Conservation (phyloP, 768 basidiomycete genomes). For the Xerocomellus chrysenteron region DNA sequence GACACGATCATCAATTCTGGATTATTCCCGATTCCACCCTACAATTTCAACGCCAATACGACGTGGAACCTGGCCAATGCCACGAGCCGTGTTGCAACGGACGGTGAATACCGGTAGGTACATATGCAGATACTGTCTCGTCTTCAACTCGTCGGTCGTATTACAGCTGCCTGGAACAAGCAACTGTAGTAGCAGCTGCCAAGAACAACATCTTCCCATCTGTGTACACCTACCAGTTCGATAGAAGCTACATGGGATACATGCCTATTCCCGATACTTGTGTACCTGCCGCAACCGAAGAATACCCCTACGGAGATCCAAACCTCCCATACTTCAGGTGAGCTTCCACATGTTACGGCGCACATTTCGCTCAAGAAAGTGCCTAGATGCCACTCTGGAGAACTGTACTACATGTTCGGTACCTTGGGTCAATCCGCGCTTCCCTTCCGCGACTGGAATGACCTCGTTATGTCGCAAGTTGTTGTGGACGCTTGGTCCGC, state of each 20-base stretch:
- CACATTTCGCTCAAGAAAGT: background rate
- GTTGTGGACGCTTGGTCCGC: conserved; percentile 45
- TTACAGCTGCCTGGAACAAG: conserved; percentile 40
- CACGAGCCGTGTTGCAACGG: conserved; percentile 7
- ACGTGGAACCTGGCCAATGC: conserved; percentile 5
- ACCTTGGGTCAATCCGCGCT: conserved; percentile 36
- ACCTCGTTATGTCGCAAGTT: conserved; percentile 44
- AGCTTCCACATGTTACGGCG: background rate
- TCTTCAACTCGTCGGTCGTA: background rate
- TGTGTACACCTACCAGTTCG: conserved; percentile 47
- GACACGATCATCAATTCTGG: conserved; percentile 1
- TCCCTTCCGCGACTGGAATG: conserved; percentile 47
- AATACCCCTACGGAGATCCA: conserved; percentile 47
- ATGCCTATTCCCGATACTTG: conserved; percentile 45
- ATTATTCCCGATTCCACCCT: conserved; percentile 1
- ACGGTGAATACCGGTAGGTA: conserved; percentile 8
- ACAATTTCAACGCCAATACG: background rate
- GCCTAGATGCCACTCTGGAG: conserved; percentile 31
- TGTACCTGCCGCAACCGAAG: conserved; percentile 40
- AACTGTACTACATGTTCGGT: conserved; percentile 34
- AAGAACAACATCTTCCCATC: conserved; percentile 42
- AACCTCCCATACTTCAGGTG: conserved; percentile 46
- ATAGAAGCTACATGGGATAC: conserved; percentile 45
- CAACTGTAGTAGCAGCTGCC: conserved; percentile 42
- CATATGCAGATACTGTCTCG: no score